phyloP scores from a whole-genome alignment of 805 yeast genomes.

The Ogataea polymorpha region DNA sequence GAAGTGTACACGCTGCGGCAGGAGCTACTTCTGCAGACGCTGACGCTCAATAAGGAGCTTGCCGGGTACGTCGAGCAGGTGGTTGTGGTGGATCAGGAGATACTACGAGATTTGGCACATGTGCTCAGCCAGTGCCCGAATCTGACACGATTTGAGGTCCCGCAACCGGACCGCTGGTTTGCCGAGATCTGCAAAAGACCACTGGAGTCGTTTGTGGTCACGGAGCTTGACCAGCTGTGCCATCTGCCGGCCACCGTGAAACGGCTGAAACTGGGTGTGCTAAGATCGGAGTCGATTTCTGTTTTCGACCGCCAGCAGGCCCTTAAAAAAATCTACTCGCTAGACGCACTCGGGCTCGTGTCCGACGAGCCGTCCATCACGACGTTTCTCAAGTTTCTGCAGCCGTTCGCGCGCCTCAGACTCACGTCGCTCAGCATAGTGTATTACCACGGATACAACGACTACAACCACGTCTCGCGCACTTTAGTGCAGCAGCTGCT shows the following conservation, averaged over 20 bases:
- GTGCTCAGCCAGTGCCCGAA: slow-evolving; percentile 21
- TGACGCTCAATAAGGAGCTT: slow-evolving; percentile 35
- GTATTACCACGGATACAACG: slow-evolving; percentile 45
- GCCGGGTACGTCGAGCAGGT: slow-evolving; percentile 34
- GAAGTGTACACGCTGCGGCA: slow-evolving; percentile 38
- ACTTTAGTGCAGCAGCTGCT: slow-evolving; percentile 32
- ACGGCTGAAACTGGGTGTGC: slow-evolving; percentile 17
- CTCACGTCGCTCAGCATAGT: slow-evolving; percentile 36
- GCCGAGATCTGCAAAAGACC: neutral
- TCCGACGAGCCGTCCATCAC: slow-evolving; percentile 28
- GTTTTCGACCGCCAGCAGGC: slow-evolving; percentile 3
- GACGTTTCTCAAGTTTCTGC: slow-evolving; percentile 33
- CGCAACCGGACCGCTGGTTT: neutral
- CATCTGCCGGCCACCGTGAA: slow-evolving; percentile 19
- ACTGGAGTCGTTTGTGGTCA: slow-evolving; percentile 16
- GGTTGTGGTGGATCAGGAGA: slow-evolving; percentile 32
- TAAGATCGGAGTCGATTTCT: slow-evolving; percentile 6
- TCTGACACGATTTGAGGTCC: slow-evolving; percentile 14
- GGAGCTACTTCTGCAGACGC: slow-evolving; percentile 37
- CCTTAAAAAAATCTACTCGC: slow-evolving; percentile 1
- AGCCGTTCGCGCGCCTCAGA: neutral
- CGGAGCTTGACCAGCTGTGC: slow-evolving; percentile 18
- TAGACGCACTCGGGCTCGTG: slow-evolving; percentile 12
- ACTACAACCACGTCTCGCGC: slow-evolving; percentile 36
- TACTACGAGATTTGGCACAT: slow-evolving; percentile 19